These are phyloP conservation scores for Protomyces lactucae-debilis DNA, from an alignment of 1,139 yeast genomes.

Conservation along the genomic window DNA sequence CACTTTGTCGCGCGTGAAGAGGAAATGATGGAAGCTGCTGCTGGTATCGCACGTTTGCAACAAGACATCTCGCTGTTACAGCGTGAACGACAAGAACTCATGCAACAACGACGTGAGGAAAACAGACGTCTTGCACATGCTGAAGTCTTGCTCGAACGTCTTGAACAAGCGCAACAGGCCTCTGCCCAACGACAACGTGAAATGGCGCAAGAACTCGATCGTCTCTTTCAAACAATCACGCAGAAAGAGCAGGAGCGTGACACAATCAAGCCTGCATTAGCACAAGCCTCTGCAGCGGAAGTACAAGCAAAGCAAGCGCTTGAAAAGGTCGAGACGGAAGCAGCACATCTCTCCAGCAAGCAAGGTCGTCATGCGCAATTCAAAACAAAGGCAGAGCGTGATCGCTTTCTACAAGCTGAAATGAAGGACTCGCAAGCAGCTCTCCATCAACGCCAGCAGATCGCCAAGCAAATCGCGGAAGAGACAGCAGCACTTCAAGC, in stretches of 20 bases:
- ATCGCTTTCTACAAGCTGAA: conserved; percentile 59
- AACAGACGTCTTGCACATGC: conserved; percentile 36
- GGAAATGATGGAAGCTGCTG: conserved; percentile 47
- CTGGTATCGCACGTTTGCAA: conserved; percentile 46
- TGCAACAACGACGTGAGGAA: conserved; percentile 48
- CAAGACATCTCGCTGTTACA: conserved; percentile 40
- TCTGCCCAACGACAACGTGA: conserved; percentile 27
- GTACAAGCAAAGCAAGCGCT: conserved; percentile 40
- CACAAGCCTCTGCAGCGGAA: conserved; percentile 46
- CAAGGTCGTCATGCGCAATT: conserved; percentile 68
- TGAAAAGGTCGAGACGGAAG: conserved; percentile 49
- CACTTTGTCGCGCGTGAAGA: conserved; percentile 50
- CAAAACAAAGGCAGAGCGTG: conserved; percentile 53
- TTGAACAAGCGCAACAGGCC: conserved; percentile 34
- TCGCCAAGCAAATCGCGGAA: conserved; percentile 34
- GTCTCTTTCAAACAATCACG: conserved; percentile 10
- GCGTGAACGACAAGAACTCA: conserved; percentile 47
- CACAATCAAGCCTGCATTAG: conserved; percentile 44
- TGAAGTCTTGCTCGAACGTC: conserved; percentile 39
- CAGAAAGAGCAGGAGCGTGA: conserved; percentile 30
- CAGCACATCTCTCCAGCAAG: conserved; percentile 64
- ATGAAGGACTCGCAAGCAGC: conserved; percentile 43
- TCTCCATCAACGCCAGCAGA: conserved; percentile 35
- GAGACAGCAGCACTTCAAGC: conserved; percentile 40
- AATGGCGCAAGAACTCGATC: conserved; percentile 35